Base-by-base conservation (phyloP, 441 rosid species). In the Iberis amara region DNA sequence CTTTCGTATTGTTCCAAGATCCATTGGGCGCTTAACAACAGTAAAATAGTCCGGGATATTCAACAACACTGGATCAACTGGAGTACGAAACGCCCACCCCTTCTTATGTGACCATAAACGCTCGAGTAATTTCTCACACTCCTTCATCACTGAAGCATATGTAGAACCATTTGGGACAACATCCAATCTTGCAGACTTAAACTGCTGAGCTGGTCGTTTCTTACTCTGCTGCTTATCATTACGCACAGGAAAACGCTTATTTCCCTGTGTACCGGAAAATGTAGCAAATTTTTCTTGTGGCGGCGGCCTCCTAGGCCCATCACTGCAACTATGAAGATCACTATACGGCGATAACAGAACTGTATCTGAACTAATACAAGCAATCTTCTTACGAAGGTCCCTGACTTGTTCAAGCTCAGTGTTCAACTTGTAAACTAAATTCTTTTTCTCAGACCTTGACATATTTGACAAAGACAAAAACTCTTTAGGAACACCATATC, bases 1-100 rank as follows among this genome's bases (percentile, higher is more conserved):
- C 50, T 57, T 68, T 62, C 80, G 76, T 51, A 91, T 80, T 7
- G 96, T 88, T 27, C 91, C 89, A 59, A 91, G 77, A 76, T 91
- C 95, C 98, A 91, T 87, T 15, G 98, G 98, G 26, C 79, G 77
- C 68, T 83, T 87, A 52, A 91, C 75, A 65, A 91, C 76, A 37
- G 65, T 72, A 43, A 80, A 80, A 62, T 91, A 91, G 70, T 91
- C 98, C 2, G 95, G 98, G 61, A 91, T 83, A 46, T 91, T 85
- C 74, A 88, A 66, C 73, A 70, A 52, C 36, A 76, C 87, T 52
- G 73, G 82, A 72, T 91, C 95, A 56, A 88, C 96, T 8, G 96
- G 95, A 40, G 41, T 54, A 26, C 78, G 87, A 68, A 88, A 88
- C 35, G 78, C 72, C 89, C 85, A 81, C 42, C 79, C 80, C 52